Evolutionary conservation across 192 early-diverging fungal species (phyloP), one percentile per base, ranked within the genome.

Genomic region (Umbelopsis isabellina): DNA sequence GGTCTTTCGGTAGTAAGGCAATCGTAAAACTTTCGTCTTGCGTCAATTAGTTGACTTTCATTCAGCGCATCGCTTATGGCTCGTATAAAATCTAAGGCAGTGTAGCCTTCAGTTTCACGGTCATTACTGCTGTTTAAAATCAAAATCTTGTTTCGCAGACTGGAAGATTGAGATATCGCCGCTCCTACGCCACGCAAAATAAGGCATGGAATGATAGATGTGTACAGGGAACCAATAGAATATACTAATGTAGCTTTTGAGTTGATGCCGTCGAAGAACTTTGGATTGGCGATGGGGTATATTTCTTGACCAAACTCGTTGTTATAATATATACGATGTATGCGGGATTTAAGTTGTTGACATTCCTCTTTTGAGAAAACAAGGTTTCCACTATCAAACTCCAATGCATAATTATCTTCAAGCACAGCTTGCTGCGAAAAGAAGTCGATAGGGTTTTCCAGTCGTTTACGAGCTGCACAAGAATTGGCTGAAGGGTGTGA

Each of bases 211-310:
- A 91, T 80, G 46, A 93, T 82, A 18, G 88, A 90, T 3, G 91
- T 93, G 58, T 90, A 93, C 2, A 93, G 68, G 10, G 90, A 91
- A 0, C 91, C 91, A 61, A 91, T 91, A 21, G 89, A 86, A 65
- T 92, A 93, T 12, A 93, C 70, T n/a, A 93, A 67, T 0, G 88
- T 86, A 30, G 79, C 65, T 77, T 89, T 89, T 23, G 71, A 70
- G 4, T 75, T 75, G 30, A 93, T 72, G 3, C 84, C 75, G 18
- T 66, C 74, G 16, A 84, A 72, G 16, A 88, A 68, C 52, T 90
- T 84, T 2, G 88, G 80, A 71, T 92, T 92, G 25, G 90, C 75
- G 16, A 80, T 77, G 3, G 89, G 87, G 53, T 84, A 86, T 46
- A 89, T 90, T 72, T 93, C 91, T 70, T 89, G 87, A 9, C 83